Conservation (phyloP, 2,329 filamentous ascomycete species). For the Fusarium sublunatum region DNA sequence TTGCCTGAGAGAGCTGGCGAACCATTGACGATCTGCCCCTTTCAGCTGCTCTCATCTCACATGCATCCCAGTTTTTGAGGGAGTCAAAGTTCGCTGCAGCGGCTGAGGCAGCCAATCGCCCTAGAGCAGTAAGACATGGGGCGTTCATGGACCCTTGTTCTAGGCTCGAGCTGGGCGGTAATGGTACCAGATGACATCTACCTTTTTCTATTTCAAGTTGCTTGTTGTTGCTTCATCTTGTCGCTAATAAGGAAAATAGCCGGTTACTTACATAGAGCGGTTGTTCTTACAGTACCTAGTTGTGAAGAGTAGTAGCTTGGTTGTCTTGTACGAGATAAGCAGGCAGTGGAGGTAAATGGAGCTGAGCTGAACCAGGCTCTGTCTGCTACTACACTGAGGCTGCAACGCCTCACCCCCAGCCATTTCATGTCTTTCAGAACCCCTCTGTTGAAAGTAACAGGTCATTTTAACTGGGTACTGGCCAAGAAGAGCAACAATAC, state of each 20-base stretch:
- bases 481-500: too few species aligned
- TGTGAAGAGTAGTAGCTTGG: too few species aligned
- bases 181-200: background rate
- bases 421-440: background rate
- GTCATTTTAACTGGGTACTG: too few species aligned
- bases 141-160: slow-evolving; percentile 17
- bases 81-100: background rate
- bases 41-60: slow-evolving; percentile 14
- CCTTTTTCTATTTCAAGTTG: background rate
- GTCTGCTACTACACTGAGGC: slow-evolving; percentile 7
- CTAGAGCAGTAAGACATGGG: slow-evolving; percentile 28
- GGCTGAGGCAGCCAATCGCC: slow-evolving; percentile 14
- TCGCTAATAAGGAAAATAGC: background rate
- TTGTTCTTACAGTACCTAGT: too few species aligned
- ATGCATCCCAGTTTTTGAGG: slow-evolving; percentile 11
- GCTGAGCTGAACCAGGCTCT: background rate
- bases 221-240: background rate
- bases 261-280: too few species aligned
- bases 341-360: background rate
- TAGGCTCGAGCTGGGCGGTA: background rate
- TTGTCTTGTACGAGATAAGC: too few species aligned
- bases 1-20: slow-evolving; percentile 4
- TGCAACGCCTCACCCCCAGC: background rate
- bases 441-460: too few species aligned
- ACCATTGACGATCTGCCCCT: slow-evolving; percentile 11